Evolutionary conservation across 768 basidiomycete genomes (phyloP), one percentile per base, ranked within the genome.

Genomic region (Suillus americanus): DNA sequence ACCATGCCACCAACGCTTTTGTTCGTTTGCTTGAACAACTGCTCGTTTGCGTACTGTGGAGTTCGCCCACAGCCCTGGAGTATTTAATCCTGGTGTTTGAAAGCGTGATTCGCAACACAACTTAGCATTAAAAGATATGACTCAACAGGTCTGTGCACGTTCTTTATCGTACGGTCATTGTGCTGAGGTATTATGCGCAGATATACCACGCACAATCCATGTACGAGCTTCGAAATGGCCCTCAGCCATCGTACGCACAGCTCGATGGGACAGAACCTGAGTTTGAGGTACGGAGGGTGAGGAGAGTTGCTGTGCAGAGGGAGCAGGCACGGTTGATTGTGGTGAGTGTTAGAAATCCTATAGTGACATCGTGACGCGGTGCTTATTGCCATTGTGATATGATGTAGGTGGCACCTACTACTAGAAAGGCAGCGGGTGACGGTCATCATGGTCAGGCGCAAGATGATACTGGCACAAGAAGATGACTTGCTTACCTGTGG

Each of bases 361-460:
- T 9, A 18, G 7, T 30, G 20, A 18, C 3, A 18, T 53, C 6
- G 23, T 28, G 25, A 25, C 3, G 14, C 0, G 9, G 18, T 61
- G 63, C 67, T 60, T 30, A 72, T 62, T 51, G 13, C 4, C 9
- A 53, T 10, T 30, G 51, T 30, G 28, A 51, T 30, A 4, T 30
- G 16, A 14, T 10, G 23, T 64, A 77, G 75, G 69, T 77, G 20
- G 71, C 75, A 37, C 69, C 74, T 48, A 69, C 74, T 48, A 69
- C 75, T 48, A 69, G 64, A 53, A 63, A 67, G 35, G 33, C 64
- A 45, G 60, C 28, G 18, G 28, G 54, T 23, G 61, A 57, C 33
- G 62, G 66, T 25, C 13, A 48, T 48, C 46, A 23, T 23, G 23
- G 5, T 14, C 63, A 65, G 72, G 75, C 50, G 72, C 67, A 53